Evolutionary conservation across 257 asterid genomes (phyloP).

Genomic region (Verbascum thapsus): DNA sequence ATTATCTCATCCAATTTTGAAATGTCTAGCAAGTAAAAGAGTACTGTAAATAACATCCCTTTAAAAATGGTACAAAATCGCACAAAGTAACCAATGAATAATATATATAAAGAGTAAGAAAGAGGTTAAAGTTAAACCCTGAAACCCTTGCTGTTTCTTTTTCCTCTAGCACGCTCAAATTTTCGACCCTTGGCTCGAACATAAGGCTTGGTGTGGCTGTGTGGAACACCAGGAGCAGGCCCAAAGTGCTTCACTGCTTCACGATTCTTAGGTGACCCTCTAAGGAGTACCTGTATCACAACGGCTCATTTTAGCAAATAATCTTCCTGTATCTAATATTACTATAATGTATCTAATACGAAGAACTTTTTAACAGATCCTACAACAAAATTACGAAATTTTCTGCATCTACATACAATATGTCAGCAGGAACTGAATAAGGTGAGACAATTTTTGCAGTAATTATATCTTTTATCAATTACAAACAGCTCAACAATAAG

Average conservation of each 20-base stretch:
- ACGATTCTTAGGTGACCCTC: constrained; percentile 51
- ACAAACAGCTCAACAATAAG: too few relatives aligned
- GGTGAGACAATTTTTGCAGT: too few relatives aligned
- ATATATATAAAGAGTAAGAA: neutral
- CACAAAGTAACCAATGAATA: constrained; percentile 7
- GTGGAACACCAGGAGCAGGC: constrained; percentile 58
- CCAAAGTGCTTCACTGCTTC: constrained; percentile 60
- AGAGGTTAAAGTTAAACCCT: constrained; percentile 41
- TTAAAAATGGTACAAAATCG: constrained; percentile 8
- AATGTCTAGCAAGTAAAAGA: constrained; percentile 5
- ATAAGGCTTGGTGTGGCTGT: constrained; percentile 58
- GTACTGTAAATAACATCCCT: neutral
- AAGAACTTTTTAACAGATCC: too few relatives aligned
- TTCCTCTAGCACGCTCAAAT: constrained; percentile 51
- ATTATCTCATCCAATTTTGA: neutral
- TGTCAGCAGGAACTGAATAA: too few relatives aligned
- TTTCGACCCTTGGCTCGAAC: constrained; percentile 54
- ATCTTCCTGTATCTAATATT: too few relatives aligned
- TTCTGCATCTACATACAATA: too few relatives aligned
- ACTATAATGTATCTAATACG: too few relatives aligned
- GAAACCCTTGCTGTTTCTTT: constrained; percentile 48
- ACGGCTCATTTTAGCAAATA: neutral
- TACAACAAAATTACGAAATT: too few relatives aligned
- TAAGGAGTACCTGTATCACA: constrained; percentile 38
- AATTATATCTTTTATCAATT: too few relatives aligned